Percentiles rank a stretch among this genome's conserved stretches.
Conservation (phyloP, 2,329 filamentous ascomycete genomes). For the Curvularia sp. region DNA sequence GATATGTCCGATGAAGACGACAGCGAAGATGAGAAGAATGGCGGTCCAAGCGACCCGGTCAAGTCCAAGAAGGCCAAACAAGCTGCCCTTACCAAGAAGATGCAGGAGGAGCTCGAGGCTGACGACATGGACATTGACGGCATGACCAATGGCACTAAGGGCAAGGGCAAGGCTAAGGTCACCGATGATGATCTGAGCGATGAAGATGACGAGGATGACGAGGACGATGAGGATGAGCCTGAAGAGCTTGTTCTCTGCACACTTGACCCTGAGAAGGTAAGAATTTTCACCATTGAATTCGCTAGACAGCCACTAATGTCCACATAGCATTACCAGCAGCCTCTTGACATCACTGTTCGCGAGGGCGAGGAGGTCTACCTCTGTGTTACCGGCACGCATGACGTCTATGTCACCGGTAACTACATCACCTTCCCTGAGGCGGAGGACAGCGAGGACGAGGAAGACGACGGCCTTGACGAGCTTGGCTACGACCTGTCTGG, state of each 20-base stretch:
- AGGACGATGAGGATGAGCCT: slow-evolving; percentile 62
- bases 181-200: slow-evolving; percentile 78
- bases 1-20: slow-evolving; percentile 56
- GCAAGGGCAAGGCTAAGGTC: slow-evolving; percentile 64
- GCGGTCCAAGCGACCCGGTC: slow-evolving; percentile 87
- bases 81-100: slow-evolving; percentile 77
- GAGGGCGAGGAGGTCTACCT: slow-evolving; percentile 93
- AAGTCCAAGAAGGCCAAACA: slow-evolving; percentile 88
- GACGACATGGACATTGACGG: slow-evolving; percentile 77
- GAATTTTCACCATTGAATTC: slow-evolving; percentile 47
- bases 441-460: slow-evolving; percentile 65
- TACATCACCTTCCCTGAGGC: slow-evolving; percentile 77
- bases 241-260: slow-evolving; percentile 97
- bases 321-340: slow-evolving; percentile 88
- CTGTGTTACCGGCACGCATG: slow-evolving; percentile 86
- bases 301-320: slow-evolving; percentile 34
- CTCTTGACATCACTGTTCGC: slow-evolving; percentile 89
- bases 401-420: slow-evolving; percentile 93
- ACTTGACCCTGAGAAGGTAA: slow-evolving; percentile 88
- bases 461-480: slow-evolving; percentile 64
- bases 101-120: slow-evolving; percentile 70
- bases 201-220: slow-evolving; percentile 64
- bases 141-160: slow-evolving; percentile 61
- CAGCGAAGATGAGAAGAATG: slow-evolving; percentile 76
- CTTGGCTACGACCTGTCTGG: slow-evolving; percentile 83